Evolutionary conservation across 495 filamentous ascomycete genomes (phyloP), one percentile per base, ranked within the genome.

Genomic region (Penicillium chermesinum): DNA sequence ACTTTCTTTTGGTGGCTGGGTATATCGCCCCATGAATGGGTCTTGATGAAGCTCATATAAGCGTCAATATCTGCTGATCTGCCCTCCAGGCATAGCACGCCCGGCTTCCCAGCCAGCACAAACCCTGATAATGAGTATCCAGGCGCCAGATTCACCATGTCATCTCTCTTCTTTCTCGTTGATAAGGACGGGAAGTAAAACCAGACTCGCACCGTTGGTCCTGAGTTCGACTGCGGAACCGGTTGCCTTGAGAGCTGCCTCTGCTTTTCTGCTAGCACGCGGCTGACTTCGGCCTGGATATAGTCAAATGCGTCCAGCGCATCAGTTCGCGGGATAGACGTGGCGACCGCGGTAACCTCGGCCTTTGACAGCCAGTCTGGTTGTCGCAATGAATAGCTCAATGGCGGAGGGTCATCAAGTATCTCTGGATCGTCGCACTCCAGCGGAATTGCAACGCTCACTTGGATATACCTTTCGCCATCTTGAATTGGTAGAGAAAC

Each of bases 31-130:
- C 68, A 71, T 18, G 68, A 71, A 54, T 71, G 59, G 3, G 68
- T 71, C 48, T 71, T 71, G 41, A 71, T 70, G 25, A 66, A 71
- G 18, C 57, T 65, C 68, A 71, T 71, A 37, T 71, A 71, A 13
- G 61, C 55, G 45, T 71, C 68, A 14, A 71, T 59, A 45, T 68
- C 54, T 22, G 30, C 1, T 18, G 66, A 66, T 3, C 8, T 21
- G 2, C 68, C 68, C 52, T 71, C 68, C 0, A 71, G 57, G 48
- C 68, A 71, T 32, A 71, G 50, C 8, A 71, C 64, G 4, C 68
- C 68, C 1, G 68, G 68, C 44, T 71, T 71, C 0, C 68, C 68
- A 2, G 68, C 68, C 20, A 71, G 44, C 20, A 71, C 68, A 44
- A 71, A 71, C 2, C 68, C 68, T 1, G 68, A 70, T 3, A 71